phyloP scores from a whole-genome alignment of 176 grass and related monocot species.

The Eleusine indica region DNA sequence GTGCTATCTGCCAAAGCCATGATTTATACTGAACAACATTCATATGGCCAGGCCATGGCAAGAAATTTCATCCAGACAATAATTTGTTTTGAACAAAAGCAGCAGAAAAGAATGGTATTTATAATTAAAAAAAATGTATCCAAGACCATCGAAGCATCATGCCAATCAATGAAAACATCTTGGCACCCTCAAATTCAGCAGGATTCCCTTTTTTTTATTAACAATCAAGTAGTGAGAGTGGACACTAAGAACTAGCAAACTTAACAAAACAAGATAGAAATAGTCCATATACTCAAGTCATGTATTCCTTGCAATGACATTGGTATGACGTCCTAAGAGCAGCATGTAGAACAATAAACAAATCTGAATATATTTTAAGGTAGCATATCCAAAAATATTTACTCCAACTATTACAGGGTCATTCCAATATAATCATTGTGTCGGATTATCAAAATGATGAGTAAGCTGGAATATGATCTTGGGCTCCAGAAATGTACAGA shows the following conservation, averaged over 20 bases:
- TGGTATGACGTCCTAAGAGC: background rate
- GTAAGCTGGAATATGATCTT: background rate
- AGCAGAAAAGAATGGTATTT: background rate
- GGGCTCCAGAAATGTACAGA: background rate
- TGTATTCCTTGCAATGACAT: background rate
- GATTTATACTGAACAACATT: too few relatives aligned
- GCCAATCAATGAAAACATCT: background rate
- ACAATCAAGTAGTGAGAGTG: background rate
- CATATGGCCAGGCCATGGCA: background rate
- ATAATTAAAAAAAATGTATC: background rate
- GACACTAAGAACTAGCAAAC: background rate
- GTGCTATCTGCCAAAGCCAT: background rate
- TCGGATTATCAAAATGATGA: background rate
- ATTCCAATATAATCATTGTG: background rate
- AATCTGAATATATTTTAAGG: background rate
- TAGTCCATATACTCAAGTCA: background rate
- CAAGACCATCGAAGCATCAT: background rate
- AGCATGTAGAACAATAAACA: background rate
- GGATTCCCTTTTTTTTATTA: background rate
- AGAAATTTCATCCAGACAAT: background rate
- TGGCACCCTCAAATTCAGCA: background rate
- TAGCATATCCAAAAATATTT: background rate
- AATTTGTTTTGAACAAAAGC: background rate
- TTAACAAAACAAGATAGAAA: background rate
- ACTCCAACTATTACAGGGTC: background rate